Evolutionary conservation across 176 grass and related monocot species (phyloP).

Genomic region (Bromus sterilis): DNA sequence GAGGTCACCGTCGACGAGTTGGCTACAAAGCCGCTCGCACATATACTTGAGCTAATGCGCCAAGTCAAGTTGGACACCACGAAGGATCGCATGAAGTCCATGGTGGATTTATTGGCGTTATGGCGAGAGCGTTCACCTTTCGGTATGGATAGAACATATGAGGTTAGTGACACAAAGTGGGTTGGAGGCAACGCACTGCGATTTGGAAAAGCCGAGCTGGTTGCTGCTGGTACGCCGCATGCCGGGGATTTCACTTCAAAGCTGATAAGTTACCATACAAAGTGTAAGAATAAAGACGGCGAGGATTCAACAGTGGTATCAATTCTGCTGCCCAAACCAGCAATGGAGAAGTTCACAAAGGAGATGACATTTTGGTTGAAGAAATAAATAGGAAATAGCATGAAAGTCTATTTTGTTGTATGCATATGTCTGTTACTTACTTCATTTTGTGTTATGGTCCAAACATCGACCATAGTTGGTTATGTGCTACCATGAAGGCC

Average conservation of each 20-base stretch:
- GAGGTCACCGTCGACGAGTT: neutral
- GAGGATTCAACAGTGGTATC: neutral
- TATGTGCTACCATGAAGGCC: neutral
- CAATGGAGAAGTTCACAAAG: neutral
- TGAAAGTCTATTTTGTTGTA: neutral
- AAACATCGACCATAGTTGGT: neutral
- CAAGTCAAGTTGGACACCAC: neutral
- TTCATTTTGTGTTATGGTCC: neutral
- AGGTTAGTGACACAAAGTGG: neutral
- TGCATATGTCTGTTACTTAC: neutral
- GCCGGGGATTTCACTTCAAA: neutral
- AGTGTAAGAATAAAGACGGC: neutral
- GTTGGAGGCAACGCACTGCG: neutral
- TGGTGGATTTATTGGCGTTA: neutral
- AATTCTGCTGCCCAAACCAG: neutral
- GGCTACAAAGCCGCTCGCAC: neutral
- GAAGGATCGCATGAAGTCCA: neutral
- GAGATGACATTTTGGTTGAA: neutral
- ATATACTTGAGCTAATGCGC: neutral
- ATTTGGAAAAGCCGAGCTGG: neutral
- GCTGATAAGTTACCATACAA: neutral
- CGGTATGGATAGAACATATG: neutral
- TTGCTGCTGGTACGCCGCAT: neutral
- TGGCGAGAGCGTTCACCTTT: neutral
- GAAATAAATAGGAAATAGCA: neutral